Conservation (phyloP, 1,139 yeast genomes). For the Candida neerlandica region DNA sequence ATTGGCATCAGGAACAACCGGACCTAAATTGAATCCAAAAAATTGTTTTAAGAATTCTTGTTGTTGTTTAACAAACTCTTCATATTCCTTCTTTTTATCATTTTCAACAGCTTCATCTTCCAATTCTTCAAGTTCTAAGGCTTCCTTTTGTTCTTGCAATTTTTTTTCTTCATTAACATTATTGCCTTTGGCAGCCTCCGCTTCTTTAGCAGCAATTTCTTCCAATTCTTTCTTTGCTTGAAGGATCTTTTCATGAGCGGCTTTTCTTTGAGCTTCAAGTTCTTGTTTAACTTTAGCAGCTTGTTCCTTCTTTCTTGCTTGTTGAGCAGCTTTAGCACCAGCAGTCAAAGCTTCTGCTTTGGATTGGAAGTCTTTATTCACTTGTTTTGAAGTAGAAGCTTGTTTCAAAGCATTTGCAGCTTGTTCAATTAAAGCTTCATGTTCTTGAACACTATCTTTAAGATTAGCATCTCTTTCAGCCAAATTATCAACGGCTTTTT, state of each 20-base stretch:
- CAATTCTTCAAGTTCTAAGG: slow-evolving; percentile 8
- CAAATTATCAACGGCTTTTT: slow-evolving; percentile 1
- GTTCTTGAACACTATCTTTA: slow-evolving; percentile 7
- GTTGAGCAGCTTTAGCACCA: slow-evolving; percentile 9
- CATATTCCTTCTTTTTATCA: slow-evolving; percentile 18
- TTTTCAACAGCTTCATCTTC: slow-evolving; percentile 20
- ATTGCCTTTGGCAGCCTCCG: slow-evolving; percentile 16
- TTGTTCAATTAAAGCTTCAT: slow-evolving; percentile 7
- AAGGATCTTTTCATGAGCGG: slow-evolving; percentile 11
- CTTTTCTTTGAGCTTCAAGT: slow-evolving; percentile 19
- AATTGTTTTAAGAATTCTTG: slow-evolving; percentile 26
- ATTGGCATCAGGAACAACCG: slow-evolving; percentile 7
- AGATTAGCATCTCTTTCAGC: slow-evolving; percentile 8
- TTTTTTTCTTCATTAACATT: slow-evolving; percentile 11
- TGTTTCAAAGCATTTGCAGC: slow-evolving; percentile 8
- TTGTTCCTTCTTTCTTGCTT: slow-evolving; percentile 15
- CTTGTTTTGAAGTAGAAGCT: not conserved
- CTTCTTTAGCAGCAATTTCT: slow-evolving; percentile 18
- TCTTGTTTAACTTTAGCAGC: slow-evolving; percentile 15
- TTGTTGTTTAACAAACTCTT: slow-evolving; percentile 17
- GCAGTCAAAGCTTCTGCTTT: slow-evolving; percentile 3
- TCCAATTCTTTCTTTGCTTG: slow-evolving; percentile 19
- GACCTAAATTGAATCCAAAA: slow-evolving; percentile 19
- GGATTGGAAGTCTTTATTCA: slow-evolving; percentile 1
- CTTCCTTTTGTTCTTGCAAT: slow-evolving; percentile 9